Evolutionary conservation across 768 basidiomycete species (phyloP).

Genomic region (Coprinopsis marcescibilis): DNA sequence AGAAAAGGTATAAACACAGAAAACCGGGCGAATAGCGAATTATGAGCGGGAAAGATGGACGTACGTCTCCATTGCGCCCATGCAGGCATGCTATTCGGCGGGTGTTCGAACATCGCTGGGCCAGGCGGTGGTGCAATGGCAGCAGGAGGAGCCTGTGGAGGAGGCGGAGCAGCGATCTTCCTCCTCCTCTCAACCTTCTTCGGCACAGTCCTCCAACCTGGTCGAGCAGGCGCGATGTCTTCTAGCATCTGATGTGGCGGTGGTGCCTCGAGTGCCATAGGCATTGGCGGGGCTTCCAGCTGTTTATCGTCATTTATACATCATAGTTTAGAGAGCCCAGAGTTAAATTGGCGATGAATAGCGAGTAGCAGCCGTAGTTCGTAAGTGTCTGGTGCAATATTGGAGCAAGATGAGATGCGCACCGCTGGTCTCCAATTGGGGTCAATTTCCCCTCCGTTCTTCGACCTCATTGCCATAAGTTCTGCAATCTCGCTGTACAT

Average conservation of each 20-base stretch:
- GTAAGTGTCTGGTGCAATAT: too few species aligned
- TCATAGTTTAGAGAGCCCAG: neutral
- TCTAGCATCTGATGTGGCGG: conserved; percentile 44
- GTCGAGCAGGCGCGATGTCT: conserved; percentile 46
- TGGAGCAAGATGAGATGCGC: conserved; percentile 15
- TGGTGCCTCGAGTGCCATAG: conserved; percentile 32
- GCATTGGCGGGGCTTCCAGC: conserved; percentile 28
- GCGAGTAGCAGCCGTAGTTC: too few species aligned
- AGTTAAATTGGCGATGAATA: too few species aligned
- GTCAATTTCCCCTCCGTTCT: conserved; percentile 77
- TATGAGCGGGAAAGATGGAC: conserved; percentile 20
- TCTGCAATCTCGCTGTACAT: conserved; percentile 81
- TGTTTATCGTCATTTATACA: conserved; percentile 10
- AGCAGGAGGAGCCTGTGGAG: too few species aligned
- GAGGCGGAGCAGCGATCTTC: conserved; percentile 32
- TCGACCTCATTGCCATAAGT: conserved; percentile 76
- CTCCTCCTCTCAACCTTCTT: conserved; percentile 54
- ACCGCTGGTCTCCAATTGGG: conserved; percentile 74
- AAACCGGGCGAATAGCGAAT: neutral
- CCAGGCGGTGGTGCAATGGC: conserved; percentile 33
- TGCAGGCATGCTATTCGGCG: conserved; percentile 56
- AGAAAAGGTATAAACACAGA: too few species aligned
- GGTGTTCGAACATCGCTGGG: conserved; percentile 34
- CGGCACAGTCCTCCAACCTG: conserved; percentile 71
- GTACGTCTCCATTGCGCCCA: conserved; percentile 86